phyloP scores from a whole-genome alignment of 1,139 yeast genomes.

The Petasospora rhodanensis region DNA sequence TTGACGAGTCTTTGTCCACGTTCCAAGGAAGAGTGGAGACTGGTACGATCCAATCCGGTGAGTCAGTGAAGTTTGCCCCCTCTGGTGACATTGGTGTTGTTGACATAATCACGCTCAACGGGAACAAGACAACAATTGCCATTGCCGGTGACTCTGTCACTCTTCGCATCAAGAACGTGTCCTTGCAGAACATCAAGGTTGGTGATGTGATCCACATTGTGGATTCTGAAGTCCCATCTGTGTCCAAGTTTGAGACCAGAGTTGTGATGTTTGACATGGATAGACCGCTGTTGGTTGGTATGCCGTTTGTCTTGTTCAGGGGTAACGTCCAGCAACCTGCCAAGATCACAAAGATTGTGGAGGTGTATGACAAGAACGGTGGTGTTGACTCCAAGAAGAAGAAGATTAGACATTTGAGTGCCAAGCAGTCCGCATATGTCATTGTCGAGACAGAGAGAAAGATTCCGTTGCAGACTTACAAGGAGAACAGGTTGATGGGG shows the following conservation, averaged over 20 bases:
- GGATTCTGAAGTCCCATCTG: slow-evolving; percentile 43
- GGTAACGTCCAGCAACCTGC: slow-evolving; percentile 80
- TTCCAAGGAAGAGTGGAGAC: slow-evolving; percentile 70
- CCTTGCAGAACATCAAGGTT: slow-evolving; percentile 48
- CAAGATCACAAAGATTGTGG: slow-evolving; percentile 53
- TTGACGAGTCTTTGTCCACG: slow-evolving; percentile 35
- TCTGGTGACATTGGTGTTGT: slow-evolving; percentile 40
- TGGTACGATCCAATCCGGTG: slow-evolving; percentile 77
- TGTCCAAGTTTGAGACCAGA: slow-evolving; percentile 48
- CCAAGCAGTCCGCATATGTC: slow-evolving; percentile 70
- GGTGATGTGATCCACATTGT: slow-evolving; percentile 71
- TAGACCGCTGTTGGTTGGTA: slow-evolving; percentile 75
- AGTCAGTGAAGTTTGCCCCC: slow-evolving; percentile 62
- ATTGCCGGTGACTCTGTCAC: slow-evolving; percentile 69
- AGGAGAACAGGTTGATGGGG: slow-evolving; percentile 63
- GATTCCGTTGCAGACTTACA: slow-evolving; percentile 59
- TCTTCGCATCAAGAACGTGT: slow-evolving; percentile 48
- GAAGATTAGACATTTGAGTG: slow-evolving; percentile 65
- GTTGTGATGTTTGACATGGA: slow-evolving; percentile 65
- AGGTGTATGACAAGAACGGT: slow-evolving; percentile 45
- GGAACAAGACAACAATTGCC: slow-evolving; percentile 39
- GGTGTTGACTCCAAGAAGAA: slow-evolving; percentile 35
- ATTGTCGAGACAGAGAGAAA: slow-evolving; percentile 55
- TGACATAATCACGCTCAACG: slow-evolving; percentile 37
- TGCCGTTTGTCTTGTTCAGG: slow-evolving; percentile 77